Conservation (phyloP, 2,329 filamentous ascomycete genomes). For the Alternaria incomplexa region DNA sequence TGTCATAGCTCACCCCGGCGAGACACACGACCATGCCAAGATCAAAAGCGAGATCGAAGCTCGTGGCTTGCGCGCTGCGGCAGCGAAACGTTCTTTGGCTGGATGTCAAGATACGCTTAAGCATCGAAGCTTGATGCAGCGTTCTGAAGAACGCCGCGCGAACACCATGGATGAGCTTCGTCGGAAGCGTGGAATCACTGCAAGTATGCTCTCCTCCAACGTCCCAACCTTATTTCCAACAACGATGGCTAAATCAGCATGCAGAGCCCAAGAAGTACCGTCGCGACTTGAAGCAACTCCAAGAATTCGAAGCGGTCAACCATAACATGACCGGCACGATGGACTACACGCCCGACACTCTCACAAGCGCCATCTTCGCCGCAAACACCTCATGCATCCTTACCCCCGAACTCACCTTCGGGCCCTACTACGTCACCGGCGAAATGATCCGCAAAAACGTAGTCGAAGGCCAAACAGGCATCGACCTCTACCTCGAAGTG, state of each 20-base stretch:
- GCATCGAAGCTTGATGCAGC: slow-evolving; percentile 24
- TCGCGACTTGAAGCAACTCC: slow-evolving; percentile 37
- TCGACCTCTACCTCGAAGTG: slow-evolving; percentile 57
- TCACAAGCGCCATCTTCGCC: slow-evolving; percentile 22
- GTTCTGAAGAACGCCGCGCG: slow-evolving; percentile 27
- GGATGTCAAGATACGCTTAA: slow-evolving; percentile 25
- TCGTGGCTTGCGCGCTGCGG: slow-evolving; percentile 26
- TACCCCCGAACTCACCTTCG: slow-evolving; percentile 30
- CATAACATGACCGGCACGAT: slow-evolving; percentile 34
- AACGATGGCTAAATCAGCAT: not conserved
- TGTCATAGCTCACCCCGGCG: slow-evolving; percentile 40
- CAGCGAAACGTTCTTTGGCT: slow-evolving; percentile 26
- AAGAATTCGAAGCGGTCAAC: slow-evolving; percentile 38
- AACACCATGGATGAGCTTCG: slow-evolving; percentile 23
- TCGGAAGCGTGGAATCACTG: slow-evolving; percentile 31
- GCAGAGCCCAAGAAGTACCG: slow-evolving; percentile 26
- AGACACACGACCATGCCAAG: slow-evolving; percentile 38
- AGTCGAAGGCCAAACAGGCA: slow-evolving; percentile 53
- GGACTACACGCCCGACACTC: slow-evolving; percentile 11
- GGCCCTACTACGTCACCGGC: slow-evolving; percentile 23
- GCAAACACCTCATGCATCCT: slow-evolving; percentile 35
- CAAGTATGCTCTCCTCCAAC: slow-evolving; percentile 8
- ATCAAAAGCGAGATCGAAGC: slow-evolving; percentile 39
- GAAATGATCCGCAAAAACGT: slow-evolving; percentile 54
- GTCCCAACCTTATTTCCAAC: fast-evolving